Base-by-base conservation (phyloP, 306 rosid genomes). In the Trifolium dubium region DNA sequence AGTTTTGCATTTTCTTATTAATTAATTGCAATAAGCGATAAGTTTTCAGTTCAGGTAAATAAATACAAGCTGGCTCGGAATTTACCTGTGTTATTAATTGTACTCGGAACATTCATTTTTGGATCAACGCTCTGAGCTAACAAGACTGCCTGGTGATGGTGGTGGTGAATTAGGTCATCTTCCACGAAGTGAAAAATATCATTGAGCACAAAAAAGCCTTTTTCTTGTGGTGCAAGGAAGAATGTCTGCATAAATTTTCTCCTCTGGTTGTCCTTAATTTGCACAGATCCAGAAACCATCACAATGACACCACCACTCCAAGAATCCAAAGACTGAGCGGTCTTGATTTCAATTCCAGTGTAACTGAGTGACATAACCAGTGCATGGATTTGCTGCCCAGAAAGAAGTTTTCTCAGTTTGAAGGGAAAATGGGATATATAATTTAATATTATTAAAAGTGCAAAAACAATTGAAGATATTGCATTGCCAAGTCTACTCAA, bases 171-270 rank as follows among this genome's bases (percentile, higher is more conserved):
- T 41, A 80, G 88, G 54, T 91, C 97, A 56, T 91, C 97, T 64
- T 94, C 96, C 59, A 92, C 79, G 59, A 85, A 89, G 76, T 94
- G 96, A 84, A 91, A 94, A 71, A 94, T 89, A 75, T 94, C 98
- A 76, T 82, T 94, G 35, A 94, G 89, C 69, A 94, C 90, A 77
- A 94, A 91, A 83, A 80, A 91, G 3, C 98, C 98, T 74, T 89
- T 94, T 67, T 94, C 97, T 69, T 94, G 98, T 29, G 98, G 98
- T 55, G 96, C 98, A 75, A 94, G 98, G 83, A 94, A 94, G 81
- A 94, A 94, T 10, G 96, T 88, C 79, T 94, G 96, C 81, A 86
- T 87, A 85, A 94, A 94, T 76, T 89, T 91, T 85, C 94, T 91
- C 89, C 87, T 79, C 55, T n/a, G 69, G 18, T 18, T 81, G 86